Evolutionary conservation across 345 rosid species (phyloP).

Genomic region (Eutrema japonicum): DNA sequence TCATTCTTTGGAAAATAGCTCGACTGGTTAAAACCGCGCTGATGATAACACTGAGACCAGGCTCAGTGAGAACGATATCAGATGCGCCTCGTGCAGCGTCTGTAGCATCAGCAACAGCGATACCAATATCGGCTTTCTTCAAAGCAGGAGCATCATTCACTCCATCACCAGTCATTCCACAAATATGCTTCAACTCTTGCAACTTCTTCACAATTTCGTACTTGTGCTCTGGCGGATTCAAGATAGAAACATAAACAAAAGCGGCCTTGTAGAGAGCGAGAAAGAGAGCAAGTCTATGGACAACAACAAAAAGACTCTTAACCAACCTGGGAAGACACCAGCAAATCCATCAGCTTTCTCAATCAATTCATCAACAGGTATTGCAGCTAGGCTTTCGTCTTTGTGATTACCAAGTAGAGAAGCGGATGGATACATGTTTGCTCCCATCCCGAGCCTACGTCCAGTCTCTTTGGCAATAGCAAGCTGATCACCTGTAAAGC

Average conservation of each 20-base stretch:
- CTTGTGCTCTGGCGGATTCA: conserved; percentile 68
- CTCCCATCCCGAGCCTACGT: conserved; percentile 93
- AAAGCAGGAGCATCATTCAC: conserved; percentile 96
- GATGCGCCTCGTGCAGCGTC: conserved; percentile 88
- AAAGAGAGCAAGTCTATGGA: background rate
- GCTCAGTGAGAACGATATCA: conserved; percentile 60
- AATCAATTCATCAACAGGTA: conserved; percentile 84
- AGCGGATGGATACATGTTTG: conserved; percentile 95
- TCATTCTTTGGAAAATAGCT: conserved; percentile 94
- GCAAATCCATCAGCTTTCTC: conserved; percentile 97
- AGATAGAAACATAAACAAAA: background rate
- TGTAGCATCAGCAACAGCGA: conserved; percentile 92
- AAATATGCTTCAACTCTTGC: conserved; percentile 81
- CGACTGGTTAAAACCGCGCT: conserved; percentile 89
- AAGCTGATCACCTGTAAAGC: conserved; percentile 43
- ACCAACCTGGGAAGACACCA: conserved; percentile 90
- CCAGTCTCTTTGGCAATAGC: conserved; percentile 96
- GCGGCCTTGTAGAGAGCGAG: background rate
- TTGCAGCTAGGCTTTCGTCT: conserved; percentile 61
- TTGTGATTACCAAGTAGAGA: conserved; percentile 75
- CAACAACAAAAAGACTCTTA: background rate
- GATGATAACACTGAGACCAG: conserved; percentile 90
- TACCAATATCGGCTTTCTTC: conserved; percentile 95
- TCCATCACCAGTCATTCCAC: conserved; percentile 98
- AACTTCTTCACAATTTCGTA: conserved; percentile 93